A percentile compares a stretch with the other conserved stretches of the same genome.
phyloP scores from a whole-genome alignment of 2,329 filamentous ascomycete species.

The Claviceps sp. region DNA sequence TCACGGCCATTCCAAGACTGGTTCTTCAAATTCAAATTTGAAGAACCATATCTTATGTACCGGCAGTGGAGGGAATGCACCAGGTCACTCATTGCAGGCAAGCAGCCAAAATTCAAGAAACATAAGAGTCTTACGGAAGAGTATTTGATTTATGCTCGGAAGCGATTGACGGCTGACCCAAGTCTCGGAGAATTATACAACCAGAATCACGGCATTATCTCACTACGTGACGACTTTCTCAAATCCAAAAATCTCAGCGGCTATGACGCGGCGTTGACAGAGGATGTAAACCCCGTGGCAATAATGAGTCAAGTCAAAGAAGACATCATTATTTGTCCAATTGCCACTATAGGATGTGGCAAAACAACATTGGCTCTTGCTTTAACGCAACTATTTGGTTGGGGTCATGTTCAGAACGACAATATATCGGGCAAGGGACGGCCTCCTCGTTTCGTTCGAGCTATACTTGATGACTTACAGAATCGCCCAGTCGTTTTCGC shows the following conservation, averaged over 20 bases:
- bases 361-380: conserved; percentile 88
- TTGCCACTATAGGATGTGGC: conserved; percentile 89
- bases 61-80: conserved; percentile 97
- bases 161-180: conserved; percentile 55
- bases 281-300: conserved; percentile 34
- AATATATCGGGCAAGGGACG: conserved; percentile 75
- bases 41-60: conserved; percentile 98
- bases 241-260: conserved; percentile 73
- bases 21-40: conserved; percentile 99
- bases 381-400: conserved; percentile 68
- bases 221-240: conserved; percentile 77
- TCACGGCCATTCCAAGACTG: conserved; percentile 61
- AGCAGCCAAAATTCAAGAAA: conserved; percentile 66
- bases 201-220: conserved; percentile 88
- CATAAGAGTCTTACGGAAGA: conserved; percentile 82
- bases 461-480: conserved; percentile 51
- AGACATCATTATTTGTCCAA: conserved; percentile 73
- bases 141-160: conserved; percentile 71
- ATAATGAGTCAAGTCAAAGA: conserved; percentile 42
- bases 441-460: conserved; percentile 62
- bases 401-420: conserved; percentile 94
- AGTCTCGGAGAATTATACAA: conserved; percentile 59
- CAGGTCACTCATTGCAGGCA: conserved; percentile 69
- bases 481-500: conserved; percentile 65
- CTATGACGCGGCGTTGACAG: conserved; percentile 70